A percentile compares a stretch with the other conserved stretches of the same genome.
Conservation (phyloP, 1,284 basidiomycete genomes). For the Kwoniella shivajii region DNA sequence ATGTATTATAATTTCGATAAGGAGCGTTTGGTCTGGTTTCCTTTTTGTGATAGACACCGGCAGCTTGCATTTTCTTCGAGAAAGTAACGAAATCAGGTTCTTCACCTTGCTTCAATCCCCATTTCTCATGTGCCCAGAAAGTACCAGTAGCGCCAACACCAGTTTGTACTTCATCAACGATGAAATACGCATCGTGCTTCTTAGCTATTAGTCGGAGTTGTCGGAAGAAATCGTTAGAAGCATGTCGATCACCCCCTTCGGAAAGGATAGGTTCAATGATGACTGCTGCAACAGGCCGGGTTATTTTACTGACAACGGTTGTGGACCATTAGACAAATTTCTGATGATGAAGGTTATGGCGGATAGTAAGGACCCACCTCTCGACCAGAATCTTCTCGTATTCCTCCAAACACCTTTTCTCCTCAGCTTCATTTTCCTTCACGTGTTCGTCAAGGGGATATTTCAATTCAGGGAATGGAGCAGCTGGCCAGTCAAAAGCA, state of each 20-base stretch:
- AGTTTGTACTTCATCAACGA: slow-evolving; percentile 60
- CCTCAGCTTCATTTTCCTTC: slow-evolving; percentile 56
- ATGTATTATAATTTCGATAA: slow-evolving; percentile 56
- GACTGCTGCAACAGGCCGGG: slow-evolving; percentile 58
- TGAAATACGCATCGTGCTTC: slow-evolving; percentile 59
- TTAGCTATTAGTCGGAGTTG: slow-evolving; percentile 57
- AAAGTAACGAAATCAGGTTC: slow-evolving; percentile 61
- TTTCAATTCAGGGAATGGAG: slow-evolving; percentile 58
- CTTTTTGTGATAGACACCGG: slow-evolving; percentile 58
- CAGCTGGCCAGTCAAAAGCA: slow-evolving; percentile 61
- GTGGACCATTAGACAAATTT: background rate
- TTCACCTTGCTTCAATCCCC: slow-evolving; percentile 54
- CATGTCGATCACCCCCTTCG: slow-evolving; percentile 63
- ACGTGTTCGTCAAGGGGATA: slow-evolving; percentile 60
- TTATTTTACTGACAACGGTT: slow-evolving; percentile 45
- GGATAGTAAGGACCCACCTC: slow-evolving; percentile 22
- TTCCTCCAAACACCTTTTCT: slow-evolving; percentile 44
- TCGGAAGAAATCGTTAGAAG: slow-evolving; percentile 59
- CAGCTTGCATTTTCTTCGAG: slow-evolving; percentile 59
- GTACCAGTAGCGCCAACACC: slow-evolving; percentile 60
- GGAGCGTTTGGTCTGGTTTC: slow-evolving; percentile 57
- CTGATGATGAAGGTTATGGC: background rate
- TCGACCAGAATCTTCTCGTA: slow-evolving; percentile 46
- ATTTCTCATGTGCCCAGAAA: slow-evolving; percentile 63
- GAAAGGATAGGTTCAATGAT: slow-evolving; percentile 62